Evolutionary conservation across 805 yeast genomes (phyloP).

Genomic region (Lachancea lanzarotensis): DNA sequence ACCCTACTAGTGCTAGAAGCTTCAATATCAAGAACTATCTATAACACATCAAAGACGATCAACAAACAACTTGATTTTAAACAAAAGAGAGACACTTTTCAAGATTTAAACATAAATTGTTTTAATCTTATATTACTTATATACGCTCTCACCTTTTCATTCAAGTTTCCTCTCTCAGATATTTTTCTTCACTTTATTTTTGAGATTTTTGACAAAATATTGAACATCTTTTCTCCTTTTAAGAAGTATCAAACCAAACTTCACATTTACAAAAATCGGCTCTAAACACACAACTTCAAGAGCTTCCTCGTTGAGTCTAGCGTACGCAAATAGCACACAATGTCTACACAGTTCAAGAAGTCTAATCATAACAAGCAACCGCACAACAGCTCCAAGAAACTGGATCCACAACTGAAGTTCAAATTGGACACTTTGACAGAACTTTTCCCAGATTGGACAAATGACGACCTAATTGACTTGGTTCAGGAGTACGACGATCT

Average conservation of each 20-base stretch:
- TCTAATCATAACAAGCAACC: slow-evolving; percentile 17
- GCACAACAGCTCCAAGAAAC: slow-evolving; percentile 16
- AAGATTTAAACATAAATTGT: too few relatives aligned
- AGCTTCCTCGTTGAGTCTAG: not conserved
- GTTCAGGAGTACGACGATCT: slow-evolving; percentile 72
- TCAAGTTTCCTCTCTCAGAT: not conserved
- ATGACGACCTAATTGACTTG: slow-evolving; percentile 71
- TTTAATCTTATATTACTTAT: too few relatives aligned
- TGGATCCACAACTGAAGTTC: slow-evolving; percentile 30
- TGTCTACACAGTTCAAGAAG: slow-evolving; percentile 20
- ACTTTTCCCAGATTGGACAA: slow-evolving; percentile 92
- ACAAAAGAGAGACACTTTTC: not conserved
- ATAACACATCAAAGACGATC: not conserved
- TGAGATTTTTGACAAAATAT: not conserved
- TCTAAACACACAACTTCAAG: not conserved
- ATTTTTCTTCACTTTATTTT: not conserved
- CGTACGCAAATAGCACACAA: not conserved
- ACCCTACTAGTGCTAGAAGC: too few relatives aligned
- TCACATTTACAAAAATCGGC: not conserved
- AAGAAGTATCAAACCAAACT: not conserved
- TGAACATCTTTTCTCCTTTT: not conserved
- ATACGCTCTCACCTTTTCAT: not conserved
- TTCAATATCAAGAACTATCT: not conserved
- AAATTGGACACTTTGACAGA: slow-evolving; percentile 60
- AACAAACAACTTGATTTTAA: not conserved